Percentiles rank a stretch among this genome's conserved stretches.
Evolutionary conservation across 345 rosid species (phyloP).

Genomic region (Arabis hirsuta): DNA sequence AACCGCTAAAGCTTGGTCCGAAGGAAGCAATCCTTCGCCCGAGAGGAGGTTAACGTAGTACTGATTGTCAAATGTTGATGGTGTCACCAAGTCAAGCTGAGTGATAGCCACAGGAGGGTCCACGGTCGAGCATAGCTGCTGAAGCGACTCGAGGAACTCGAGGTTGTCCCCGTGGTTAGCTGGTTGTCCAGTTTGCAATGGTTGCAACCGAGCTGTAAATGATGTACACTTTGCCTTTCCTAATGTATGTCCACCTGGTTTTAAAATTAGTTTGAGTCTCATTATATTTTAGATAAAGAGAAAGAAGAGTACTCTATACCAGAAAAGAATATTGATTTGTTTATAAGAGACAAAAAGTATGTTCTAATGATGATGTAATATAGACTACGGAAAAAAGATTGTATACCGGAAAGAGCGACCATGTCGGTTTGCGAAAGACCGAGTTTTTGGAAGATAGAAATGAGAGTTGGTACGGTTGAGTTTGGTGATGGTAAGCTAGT

Average conservation of each 20-base stretch:
- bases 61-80: conserved; percentile 81
- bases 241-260: conserved; percentile 73
- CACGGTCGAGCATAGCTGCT: conserved; percentile 57
- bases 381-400: too few species aligned
- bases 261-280: conserved; percentile 14
- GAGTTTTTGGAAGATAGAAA: conserved; percentile 65
- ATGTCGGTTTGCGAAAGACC: conserved; percentile 71
- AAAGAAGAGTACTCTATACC: conserved; percentile 46
- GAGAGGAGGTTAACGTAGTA: conserved; percentile 76
- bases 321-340: conserved; percentile 38
- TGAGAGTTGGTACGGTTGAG: conserved; percentile 59
- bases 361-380: too few species aligned
- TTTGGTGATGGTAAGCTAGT: conserved; percentile 73
- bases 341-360: too few species aligned
- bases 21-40: conserved; percentile 76
- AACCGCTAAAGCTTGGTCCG: conserved; percentile 69
- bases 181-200: conserved; percentile 39
- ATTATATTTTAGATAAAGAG: neutral
- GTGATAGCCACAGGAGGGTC: conserved; percentile 47
- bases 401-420: conserved; percentile 77
- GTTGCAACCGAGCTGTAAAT: conserved; percentile 60
- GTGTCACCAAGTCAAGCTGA: conserved; percentile 72
- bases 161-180: conserved; percentile 51
- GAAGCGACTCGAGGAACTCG: conserved; percentile 66
- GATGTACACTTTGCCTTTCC: conserved; percentile 83